phyloP scores from a whole-genome alignment of 148 eudicot species.

The Amaranthus cruentus region DNA sequence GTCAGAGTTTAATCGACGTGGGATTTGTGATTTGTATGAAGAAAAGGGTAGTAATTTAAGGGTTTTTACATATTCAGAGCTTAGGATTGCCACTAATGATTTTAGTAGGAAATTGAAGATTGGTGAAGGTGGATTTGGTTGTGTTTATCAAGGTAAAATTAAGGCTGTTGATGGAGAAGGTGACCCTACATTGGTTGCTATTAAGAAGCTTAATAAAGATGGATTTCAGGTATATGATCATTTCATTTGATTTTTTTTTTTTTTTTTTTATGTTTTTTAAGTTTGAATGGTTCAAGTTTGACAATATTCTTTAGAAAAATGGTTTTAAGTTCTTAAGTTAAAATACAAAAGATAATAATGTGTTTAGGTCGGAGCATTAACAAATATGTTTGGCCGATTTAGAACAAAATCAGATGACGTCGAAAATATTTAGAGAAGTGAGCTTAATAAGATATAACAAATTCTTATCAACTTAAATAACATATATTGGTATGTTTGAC shows the following conservation, averaged over 20 bases:
- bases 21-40: slow-evolving; percentile 58
- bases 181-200: slow-evolving; percentile 45
- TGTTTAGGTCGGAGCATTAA: background rate
- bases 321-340: background rate
- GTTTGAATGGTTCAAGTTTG: background rate
- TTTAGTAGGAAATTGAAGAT: slow-evolving; percentile 65
- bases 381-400: no score
- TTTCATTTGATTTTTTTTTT: background rate
- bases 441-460: no score
- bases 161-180: slow-evolving; percentile 43
- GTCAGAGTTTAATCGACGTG: slow-evolving; percentile 41
- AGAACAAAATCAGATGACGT: no score
- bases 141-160: slow-evolving; percentile 67
- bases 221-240: slow-evolving; percentile 56
- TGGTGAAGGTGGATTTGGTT: slow-evolving; percentile 93
- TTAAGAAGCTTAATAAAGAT: slow-evolving; percentile 74
- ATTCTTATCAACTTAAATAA: no score
- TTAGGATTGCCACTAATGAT: slow-evolving; percentile 52
- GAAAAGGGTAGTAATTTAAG: slow-evolving; percentile 64
- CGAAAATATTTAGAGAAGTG: no score
- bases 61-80: slow-evolving; percentile 55
- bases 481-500: no score
- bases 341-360: no score
- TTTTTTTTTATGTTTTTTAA: background rate
- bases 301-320: background rate